These are phyloP conservation scores for Nissolia schottii DNA, from an alignment of 306 rosid genomes.

Conservation along the genomic window DNA sequence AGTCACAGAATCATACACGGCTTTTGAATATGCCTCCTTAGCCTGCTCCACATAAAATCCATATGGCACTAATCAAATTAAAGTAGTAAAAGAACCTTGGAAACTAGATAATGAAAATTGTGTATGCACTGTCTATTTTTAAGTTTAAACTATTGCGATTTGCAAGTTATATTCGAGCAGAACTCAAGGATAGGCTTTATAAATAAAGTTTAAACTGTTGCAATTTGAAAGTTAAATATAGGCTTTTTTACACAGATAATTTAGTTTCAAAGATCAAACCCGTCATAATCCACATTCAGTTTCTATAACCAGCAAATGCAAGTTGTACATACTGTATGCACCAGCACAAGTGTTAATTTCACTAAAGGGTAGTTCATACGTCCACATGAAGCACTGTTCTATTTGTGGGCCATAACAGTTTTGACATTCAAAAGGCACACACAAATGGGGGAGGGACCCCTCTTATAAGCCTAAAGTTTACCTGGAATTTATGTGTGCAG, in stretches of 20 bases:
- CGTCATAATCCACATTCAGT: constrained; percentile 8
- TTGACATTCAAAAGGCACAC: not conserved
- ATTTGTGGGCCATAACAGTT: not conserved
- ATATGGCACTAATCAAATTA: constrained; percentile 9
- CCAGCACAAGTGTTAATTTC: not conserved
- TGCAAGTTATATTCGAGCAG: not conserved
- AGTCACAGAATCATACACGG: constrained; percentile 49
- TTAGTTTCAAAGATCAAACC: not conserved
- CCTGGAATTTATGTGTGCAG: not conserved
- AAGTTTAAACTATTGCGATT: not conserved
- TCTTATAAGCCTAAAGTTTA: not conserved
- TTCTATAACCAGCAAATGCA: not conserved
- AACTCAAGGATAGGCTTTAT: constrained; percentile 20
- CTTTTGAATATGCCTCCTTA: constrained; percentile 62
- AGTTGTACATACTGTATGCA: not conserved
- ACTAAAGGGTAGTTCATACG: not conserved
- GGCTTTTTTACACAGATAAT: not conserved
- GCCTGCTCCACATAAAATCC: constrained; percentile 52
- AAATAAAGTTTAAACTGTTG: not conserved
- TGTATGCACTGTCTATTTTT: constrained; percentile 11
- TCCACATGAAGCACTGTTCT: not conserved
- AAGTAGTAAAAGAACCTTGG: constrained; percentile 13
- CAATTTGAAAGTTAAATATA: not conserved
- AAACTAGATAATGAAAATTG: not conserved
- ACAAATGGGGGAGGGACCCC: not conserved